A percentile compares a stretch with the other conserved stretches of the same genome.
These are phyloP conservation scores for Urostyla sp. DNA, from an alignment of 73 alveolate genomes.

Conservation along the genomic window DNA sequence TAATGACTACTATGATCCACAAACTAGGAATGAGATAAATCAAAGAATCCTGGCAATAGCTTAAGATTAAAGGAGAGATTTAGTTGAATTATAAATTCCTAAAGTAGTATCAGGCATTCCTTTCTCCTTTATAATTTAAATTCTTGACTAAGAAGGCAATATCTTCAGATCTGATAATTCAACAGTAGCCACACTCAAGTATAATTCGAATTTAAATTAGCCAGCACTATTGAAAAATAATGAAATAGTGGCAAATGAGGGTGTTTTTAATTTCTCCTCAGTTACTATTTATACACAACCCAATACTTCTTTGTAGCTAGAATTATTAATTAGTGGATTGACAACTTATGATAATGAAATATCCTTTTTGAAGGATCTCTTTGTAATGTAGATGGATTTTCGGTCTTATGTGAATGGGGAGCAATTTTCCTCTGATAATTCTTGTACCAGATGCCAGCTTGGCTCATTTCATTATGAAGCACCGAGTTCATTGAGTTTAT, in stretches of 20 bases:
- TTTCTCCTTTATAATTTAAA: background rate
- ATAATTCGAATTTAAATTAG: background rate
- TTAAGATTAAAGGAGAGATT: no score
- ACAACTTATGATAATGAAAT: conserved; percentile 1
- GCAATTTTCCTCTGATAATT: conserved; percentile 16
- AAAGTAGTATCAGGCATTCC: conserved; percentile 21
- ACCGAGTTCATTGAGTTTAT: background rate
- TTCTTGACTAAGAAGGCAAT: conserved; percentile 31
- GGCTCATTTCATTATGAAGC: conserved; percentile 44
- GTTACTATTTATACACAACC: conserved; percentile 17
- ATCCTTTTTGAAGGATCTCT: background rate
- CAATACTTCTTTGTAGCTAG: background rate
- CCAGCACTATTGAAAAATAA: background rate
- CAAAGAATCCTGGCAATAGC: no score
- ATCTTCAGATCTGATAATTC: conserved; percentile 9
- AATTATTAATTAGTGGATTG: background rate
- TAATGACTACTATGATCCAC: no score
- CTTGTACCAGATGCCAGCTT: conserved; percentile 30
- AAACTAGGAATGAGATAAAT: no score
- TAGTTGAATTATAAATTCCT: no score
- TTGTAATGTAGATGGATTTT: background rate
- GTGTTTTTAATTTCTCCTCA: conserved; percentile 21
- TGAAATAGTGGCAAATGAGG: conserved; percentile 12
- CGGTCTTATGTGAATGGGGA: conserved; percentile 71
- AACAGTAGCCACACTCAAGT: background rate